These are phyloP conservation scores for Colletotrichum melonis DNA, from an alignment of 2,329 filamentous ascomycete genomes.

Conservation along the genomic window DNA sequence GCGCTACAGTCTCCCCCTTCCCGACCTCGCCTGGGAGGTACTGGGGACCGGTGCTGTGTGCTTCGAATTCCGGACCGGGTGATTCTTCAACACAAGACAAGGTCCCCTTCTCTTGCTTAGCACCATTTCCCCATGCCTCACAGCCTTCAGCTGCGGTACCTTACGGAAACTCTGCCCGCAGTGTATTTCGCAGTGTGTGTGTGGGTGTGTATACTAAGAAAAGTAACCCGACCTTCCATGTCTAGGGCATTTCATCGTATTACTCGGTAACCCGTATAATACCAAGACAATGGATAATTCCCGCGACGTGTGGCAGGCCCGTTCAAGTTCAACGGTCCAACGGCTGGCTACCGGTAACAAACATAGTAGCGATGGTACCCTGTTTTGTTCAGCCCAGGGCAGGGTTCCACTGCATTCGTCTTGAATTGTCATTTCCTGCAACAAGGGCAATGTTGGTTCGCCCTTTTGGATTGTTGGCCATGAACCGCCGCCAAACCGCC, in stretches of 20 bases:
- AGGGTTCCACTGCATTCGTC: neutral
- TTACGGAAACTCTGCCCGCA: too few relatives aligned
- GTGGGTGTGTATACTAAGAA: too few relatives aligned
- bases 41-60: neutral
- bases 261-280: neutral
- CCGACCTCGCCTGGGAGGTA: neutral
- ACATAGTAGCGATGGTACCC: too few relatives aligned
- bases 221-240: too few relatives aligned
- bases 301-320: neutral
- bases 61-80: neutral
- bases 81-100: neutral
- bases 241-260: neutral
- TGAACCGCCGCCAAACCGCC: neutral
- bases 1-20: neutral
- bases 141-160: neutral
- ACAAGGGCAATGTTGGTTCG: neutral
- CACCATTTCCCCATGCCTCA: neutral
- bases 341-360: neutral
- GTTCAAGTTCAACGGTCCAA: neutral
- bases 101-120: neutral
- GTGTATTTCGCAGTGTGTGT: too few relatives aligned
- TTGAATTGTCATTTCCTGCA: neutral
- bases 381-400: neutral
- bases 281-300: constrained; percentile 2
- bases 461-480: neutral